Evolutionary conservation across 768 basidiomycete genomes (phyloP).

Genomic region (Russula compacta): DNA sequence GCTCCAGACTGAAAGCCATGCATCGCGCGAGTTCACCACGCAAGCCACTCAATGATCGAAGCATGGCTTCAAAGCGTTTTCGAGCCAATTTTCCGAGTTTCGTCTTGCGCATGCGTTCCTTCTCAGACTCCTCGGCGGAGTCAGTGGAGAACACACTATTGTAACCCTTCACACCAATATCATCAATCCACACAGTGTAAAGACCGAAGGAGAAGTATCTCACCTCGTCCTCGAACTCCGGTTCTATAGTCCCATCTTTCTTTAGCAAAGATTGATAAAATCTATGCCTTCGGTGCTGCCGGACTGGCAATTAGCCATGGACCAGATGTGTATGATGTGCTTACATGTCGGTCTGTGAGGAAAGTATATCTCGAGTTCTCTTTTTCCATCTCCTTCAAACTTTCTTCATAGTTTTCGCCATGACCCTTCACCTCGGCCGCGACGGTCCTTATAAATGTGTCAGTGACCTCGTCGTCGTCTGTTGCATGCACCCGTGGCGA

Average conservation of each 20-base stretch:
- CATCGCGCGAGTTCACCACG: constrained; percentile 87
- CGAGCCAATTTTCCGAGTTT: constrained; percentile 71
- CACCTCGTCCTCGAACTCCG: constrained; percentile 79
- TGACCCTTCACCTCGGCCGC: constrained; percentile 79
- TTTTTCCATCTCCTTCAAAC: constrained; percentile 64
- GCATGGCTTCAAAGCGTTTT: constrained; percentile 82
- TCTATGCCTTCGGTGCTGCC: constrained; percentile 60
- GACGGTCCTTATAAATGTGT: constrained; percentile 80
- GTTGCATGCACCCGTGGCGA: constrained; percentile 29
- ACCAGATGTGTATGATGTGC: constrained; percentile 22
- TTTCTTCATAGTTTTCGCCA: constrained; percentile 66
- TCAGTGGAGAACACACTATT: constrained; percentile 88
- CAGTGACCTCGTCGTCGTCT: constrained; percentile 65
- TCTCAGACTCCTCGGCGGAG: constrained; percentile 89
- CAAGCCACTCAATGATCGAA: constrained; percentile 77
- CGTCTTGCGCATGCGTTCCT: constrained; percentile 70
- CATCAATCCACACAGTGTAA: neutral
- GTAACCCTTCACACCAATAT: constrained; percentile 48
- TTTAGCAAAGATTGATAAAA: constrained; percentile 64
- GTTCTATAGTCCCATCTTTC: constrained; percentile 42
- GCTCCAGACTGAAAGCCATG: constrained; percentile 96
- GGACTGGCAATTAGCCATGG: neutral
- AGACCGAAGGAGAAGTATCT: neutral
- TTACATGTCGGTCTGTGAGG: constrained; percentile 30
- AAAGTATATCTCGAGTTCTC: constrained; percentile 80